phyloP scores from a whole-genome alignment of 1,139 yeast genomes.

The Eremothecium coryli region DNA sequence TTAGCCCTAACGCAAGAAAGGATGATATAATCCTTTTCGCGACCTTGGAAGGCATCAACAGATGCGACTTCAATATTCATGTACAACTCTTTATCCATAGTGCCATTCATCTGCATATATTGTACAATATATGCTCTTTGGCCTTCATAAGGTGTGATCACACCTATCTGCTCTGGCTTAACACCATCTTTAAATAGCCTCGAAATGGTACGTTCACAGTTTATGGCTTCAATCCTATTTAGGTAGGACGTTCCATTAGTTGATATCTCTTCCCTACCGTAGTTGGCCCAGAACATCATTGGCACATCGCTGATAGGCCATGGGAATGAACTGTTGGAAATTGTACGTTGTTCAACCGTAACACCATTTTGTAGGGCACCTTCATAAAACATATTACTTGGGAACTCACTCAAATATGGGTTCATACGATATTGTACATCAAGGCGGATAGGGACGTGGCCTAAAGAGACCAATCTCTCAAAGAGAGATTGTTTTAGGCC shows the following conservation, averaged over 20 bases:
- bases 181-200: constrained; percentile 73
- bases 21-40: constrained; percentile 86
- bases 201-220: constrained; percentile 73
- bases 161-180: constrained; percentile 74
- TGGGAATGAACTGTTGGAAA: constrained; percentile 56
- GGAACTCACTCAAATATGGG: constrained; percentile 77
- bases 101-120: constrained; percentile 67
- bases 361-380: constrained; percentile 91
- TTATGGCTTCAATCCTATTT: constrained; percentile 86
- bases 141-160: constrained; percentile 91
- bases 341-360: constrained; percentile 57
- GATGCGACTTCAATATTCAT: constrained; percentile 77
- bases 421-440: constrained; percentile 96
- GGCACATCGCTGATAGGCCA: constrained; percentile 83
- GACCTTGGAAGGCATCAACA: constrained; percentile 94
- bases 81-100: constrained; percentile 59
- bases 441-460: constrained; percentile 75
- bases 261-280: constrained; percentile 83
- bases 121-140: constrained; percentile 78
- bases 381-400: constrained; percentile 88
- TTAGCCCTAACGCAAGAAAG: constrained; percentile 89
- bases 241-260: constrained; percentile 76
- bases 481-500: constrained; percentile 80
- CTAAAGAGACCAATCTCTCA: constrained; percentile 76
- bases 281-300: constrained; percentile 92